Base-by-base conservation (phyloP, 1,284 basidiomycete species). In the Vanrija sp. region DNA sequence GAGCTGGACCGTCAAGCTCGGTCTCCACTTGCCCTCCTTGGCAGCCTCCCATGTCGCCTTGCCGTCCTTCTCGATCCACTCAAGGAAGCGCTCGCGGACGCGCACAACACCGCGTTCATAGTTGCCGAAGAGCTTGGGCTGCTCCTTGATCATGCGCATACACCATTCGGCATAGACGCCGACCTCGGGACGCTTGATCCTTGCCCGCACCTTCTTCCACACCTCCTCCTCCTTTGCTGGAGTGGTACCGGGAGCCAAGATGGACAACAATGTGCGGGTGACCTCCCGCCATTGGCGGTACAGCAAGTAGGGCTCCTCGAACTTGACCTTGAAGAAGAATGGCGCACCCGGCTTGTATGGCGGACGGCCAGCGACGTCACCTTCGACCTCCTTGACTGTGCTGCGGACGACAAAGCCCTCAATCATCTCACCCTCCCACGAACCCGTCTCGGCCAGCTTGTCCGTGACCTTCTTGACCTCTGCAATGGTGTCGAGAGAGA, bases 271-370 rank as follows among this genome's bases (percentile, higher is more conserved):
- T 18, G 74, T 78, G 68, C 91, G 88, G 7, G 96, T 98, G 49
- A 95, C 82, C 76, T 98, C 96, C 52, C 96, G 82, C 93, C 93
- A 98, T 72, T 97, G 91, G 49, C 96, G 86, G 77, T 98, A 98
- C 85, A 96, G 95, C 79, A 98, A 86, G 73, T 98, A 98, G 0
- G 95, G 95, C 72, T 98, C 92, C 75, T 98, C 93, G 73, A 97
- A 98, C 75, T 99, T 98, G 78, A 98, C 84, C 75, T 99, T 98
- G 86, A 97, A 98, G 82, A 99, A 98, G 81, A 98, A 96, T 0
- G 90, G 86, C 6, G 89, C 86, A 15, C 88, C 88, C 0, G 86
- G 77, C 0, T 80, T 74, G 69, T 94, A 94, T 0, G 91, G 91
- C 9, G 84, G 82, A 57, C 58, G 38, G 16, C 67, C 68, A 42